A percentile compares a stretch with the other conserved stretches of the same genome.
phyloP scores from a whole-genome alignment of 179 eudicot genomes.

The Silene noctiflora region DNA sequence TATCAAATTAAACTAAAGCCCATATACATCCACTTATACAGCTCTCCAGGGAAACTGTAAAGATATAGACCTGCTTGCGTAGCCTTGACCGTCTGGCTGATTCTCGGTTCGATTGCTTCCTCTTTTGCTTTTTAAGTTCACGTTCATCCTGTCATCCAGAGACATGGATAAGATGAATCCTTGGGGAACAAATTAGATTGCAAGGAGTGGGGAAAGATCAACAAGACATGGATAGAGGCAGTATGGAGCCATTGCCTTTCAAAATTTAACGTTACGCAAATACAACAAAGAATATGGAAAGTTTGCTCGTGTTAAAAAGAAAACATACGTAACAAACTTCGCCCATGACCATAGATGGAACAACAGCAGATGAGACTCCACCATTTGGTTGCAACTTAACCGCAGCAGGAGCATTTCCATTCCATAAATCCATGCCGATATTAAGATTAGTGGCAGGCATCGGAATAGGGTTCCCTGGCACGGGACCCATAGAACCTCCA shows the following conservation, averaged over 20 bases:
- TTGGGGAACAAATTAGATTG: too few relatives aligned
- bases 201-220: too few relatives aligned
- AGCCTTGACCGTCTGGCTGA: conserved; percentile 95
- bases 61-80: conserved; percentile 73
- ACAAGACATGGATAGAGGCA: too few relatives aligned
- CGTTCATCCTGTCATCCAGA: conserved; percentile 69
- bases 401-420: conserved; percentile 55
- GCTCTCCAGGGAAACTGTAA: too few relatives aligned
- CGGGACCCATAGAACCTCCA: conserved; percentile 42
- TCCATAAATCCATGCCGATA: conserved; percentile 95
- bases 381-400: conserved; percentile 49
- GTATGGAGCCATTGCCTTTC: too few relatives aligned
- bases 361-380: conserved; percentile 45
- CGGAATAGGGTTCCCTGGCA: conserved; percentile 59
- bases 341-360: conserved; percentile 36
- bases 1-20: background rate
- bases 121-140: conserved; percentile 81
- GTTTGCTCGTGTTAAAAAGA: background rate
- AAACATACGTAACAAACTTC: conserved; percentile 32
- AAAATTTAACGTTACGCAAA: background rate
- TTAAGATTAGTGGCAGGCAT: conserved; percentile 68
- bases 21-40: background rate
- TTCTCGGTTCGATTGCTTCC: conserved; percentile 95
- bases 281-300: conserved; percentile 11
- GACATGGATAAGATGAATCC: background rate